Conservation (phyloP, 768 basidiomycete species). For the Suillus sp. region DNA sequence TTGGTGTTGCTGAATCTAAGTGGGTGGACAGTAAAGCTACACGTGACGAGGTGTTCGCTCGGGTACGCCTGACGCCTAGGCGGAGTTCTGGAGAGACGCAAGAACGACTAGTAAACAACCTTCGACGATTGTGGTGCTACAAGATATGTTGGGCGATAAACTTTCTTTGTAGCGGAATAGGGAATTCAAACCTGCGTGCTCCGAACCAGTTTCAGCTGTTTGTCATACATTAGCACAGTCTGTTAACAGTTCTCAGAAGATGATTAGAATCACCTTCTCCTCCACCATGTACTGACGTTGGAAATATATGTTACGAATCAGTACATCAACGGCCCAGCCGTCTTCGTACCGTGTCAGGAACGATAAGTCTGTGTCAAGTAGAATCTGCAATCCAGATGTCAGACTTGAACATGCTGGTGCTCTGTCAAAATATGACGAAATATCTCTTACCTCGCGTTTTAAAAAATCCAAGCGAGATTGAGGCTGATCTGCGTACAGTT, state of each 20-base stretch:
- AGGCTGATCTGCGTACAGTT: neutral
- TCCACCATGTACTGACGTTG: neutral
- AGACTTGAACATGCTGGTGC: neutral
- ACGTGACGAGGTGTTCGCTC: neutral
- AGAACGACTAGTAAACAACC: neutral
- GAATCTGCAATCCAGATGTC: neutral
- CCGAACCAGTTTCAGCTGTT: neutral
- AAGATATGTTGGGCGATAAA: neutral
- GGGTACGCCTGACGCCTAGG: neutral
- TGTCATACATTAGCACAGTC: neutral
- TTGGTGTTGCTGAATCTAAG: constrained; percentile 6
- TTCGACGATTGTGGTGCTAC: neutral
- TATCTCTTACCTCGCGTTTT: neutral
- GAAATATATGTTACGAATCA: neutral
- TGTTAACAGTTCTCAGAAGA: neutral
- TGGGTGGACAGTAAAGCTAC: neutral
- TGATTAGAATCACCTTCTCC: neutral
- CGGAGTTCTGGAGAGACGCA: neutral
- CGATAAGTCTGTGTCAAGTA: neutral
- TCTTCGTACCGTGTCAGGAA: neutral
- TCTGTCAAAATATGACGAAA: neutral
- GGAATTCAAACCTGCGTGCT: neutral
- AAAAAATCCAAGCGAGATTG: constrained; percentile 5
- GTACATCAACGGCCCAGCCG: neutral
- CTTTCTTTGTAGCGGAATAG: neutral